Evolutionary conservation across 2,329 filamentous ascomycete species (phyloP), one percentile per base, ranked within the genome.

Genomic region (Beauveria australis): DNA sequence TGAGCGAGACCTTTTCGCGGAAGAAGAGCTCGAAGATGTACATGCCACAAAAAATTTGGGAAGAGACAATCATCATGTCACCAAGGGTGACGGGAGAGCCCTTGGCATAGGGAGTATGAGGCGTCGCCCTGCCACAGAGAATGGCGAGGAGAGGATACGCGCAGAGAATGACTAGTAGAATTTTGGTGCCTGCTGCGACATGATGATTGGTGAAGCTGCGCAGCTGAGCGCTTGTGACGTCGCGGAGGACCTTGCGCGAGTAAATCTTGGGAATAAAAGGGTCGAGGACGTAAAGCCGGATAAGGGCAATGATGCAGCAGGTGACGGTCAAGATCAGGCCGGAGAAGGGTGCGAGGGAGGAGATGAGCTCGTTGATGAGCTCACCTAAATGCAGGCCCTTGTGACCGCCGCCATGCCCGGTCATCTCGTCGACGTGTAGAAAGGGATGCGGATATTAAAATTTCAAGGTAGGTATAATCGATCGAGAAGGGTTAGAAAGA

Each of bases 151-250:
- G 55, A 24, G 60, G 60, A 37, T 62, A 62, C 10, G 16, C 60
- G 22, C 53, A 53, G 10, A 62, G 33, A 19, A 62, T 43, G n/a
- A 62, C 18, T 14, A 62, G 60, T 2, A 62, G 28, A 18, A 62
- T 62, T 26, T 62, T 62, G 6, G 60, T 62, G 22, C 43, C 60
- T 1, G 60, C 60, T 10, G 60, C 60, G 8, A 62, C 43, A 10
- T 62, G 60, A 24, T 62, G 60, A n/a, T 62, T 62, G 2, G 51
- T 59, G 43, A 62, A 62, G 28, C 60, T 62, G 54, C 60, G 60
- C 24, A 47, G 41, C 18, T 62, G 60, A 16, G 40, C 28, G 18
- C 14, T 47, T 3, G 48, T 24, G 6, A 59, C 6, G 18, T 53
- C 26, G 37, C 49, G 44, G 4, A 62, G 43, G 18, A 28, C 51